phyloP scores from a whole-genome alignment of 2,329 filamentous ascomycete species.

The Diaporthe nobilis region DNA sequence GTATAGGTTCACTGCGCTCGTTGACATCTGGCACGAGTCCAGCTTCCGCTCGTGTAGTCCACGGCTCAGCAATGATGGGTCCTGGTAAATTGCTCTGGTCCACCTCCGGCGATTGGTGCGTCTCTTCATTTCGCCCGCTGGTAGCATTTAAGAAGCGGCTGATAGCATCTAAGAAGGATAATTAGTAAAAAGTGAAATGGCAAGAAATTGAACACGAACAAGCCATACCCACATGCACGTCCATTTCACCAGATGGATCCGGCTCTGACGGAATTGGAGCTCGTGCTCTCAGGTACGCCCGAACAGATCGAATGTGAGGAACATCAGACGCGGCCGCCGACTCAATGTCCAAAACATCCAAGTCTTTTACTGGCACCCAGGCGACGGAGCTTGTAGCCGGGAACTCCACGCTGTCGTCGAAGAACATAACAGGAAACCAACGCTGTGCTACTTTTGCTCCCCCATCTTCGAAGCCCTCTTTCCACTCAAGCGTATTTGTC shows the following conservation, averaged over 20 bases:
- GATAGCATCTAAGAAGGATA: background rate
- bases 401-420: background rate
- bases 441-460: conserved; percentile 6
- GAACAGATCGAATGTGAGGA: conserved; percentile 2
- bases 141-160: background rate
- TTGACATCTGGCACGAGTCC: background rate
- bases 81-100: background rate
- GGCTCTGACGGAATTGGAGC: background rate
- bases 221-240: background rate
- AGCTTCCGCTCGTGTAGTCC: background rate
- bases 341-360: conserved; percentile 3
- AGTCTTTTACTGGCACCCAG: conserved; percentile 2
- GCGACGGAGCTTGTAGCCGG: background rate
- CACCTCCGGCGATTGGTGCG: background rate
- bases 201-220: conserved; percentile 8
- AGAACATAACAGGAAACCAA: conserved; percentile 5
- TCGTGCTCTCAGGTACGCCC: background rate
- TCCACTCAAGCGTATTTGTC: background rate
- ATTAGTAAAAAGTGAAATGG: background rate
- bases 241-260: background rate
- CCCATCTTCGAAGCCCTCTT: conserved; percentile 16
- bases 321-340: background rate
- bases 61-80: background rate
- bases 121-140: background rate
- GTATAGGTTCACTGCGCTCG: background rate